phyloP scores from a whole-genome alignment of 495 filamentous ascomycete species.

The Bryoglossum gracile region DNA sequence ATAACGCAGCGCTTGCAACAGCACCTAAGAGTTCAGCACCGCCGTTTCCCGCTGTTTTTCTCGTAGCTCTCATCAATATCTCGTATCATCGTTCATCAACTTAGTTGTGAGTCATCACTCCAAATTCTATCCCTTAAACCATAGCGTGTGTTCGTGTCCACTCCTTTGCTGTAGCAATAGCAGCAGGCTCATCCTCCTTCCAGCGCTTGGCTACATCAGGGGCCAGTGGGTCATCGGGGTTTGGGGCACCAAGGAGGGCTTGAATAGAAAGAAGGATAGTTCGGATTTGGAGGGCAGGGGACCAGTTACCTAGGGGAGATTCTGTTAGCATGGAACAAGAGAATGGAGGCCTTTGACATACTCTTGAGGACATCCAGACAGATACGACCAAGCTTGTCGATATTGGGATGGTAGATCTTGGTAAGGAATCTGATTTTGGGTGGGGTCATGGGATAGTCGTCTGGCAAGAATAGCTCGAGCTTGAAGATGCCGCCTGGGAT shows the following conservation, averaged over 20 bases:
- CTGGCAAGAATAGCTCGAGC: slow-evolving; percentile 96
- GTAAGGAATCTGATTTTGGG: slow-evolving; percentile 98
- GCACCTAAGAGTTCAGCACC: too few species aligned
- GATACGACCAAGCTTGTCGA: slow-evolving; percentile 94
- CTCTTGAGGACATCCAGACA: slow-evolving; percentile 97
- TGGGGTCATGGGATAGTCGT: slow-evolving; percentile 98
- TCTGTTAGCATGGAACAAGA: slow-evolving; percentile 3
- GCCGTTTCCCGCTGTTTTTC: not conserved
- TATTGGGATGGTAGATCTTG: slow-evolving; percentile 99
- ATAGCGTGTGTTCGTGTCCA: slow-evolving; percentile 81
- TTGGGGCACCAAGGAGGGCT: slow-evolving; percentile 89
- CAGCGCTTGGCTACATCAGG: slow-evolving; percentile 97
- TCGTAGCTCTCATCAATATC: not conserved
- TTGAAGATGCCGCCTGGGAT: slow-evolving; percentile 83
- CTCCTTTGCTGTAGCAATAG: slow-evolving; percentile 81
- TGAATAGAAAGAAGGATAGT: slow-evolving; percentile 98
- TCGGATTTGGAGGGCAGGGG: slow-evolving; percentile 92
- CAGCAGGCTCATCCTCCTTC: slow-evolving; percentile 90
- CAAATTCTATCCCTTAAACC: slow-evolving; percentile 26
- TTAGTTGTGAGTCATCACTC: slow-evolving; percentile 6
- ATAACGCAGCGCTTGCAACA: too few species aligned
- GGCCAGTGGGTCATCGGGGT: slow-evolving; percentile 93
- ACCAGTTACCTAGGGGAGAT: slow-evolving; percentile 78
- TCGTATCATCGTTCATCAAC: not conserved
- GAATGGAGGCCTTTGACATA: slow-evolving; percentile 33